Base-by-base conservation (phyloP, 306 rosid genomes). In the Pterocarpus santalinus region DNA sequence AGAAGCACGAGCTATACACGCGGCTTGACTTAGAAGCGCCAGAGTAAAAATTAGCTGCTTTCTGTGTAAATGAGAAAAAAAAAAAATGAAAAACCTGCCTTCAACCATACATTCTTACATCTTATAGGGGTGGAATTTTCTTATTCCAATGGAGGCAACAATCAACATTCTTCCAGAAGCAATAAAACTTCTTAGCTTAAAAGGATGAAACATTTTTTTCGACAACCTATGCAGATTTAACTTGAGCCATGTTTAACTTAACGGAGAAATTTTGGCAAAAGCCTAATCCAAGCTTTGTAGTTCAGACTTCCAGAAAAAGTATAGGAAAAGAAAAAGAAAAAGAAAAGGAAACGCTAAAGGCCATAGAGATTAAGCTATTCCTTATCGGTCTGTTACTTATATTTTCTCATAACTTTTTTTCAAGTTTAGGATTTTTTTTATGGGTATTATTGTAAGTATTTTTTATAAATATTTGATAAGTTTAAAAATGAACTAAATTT, bases 1-100 rank as follows among this genome's bases (percentile, higher is more conserved):
- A 70, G 7, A 69, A 28, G n/a, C 58, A 5, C 51, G 3, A 30
- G 14, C 10, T 2, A 32, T 5, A 62, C 80, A 62, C 80, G 80
- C 15, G 80, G 60, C 38, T 30, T 14, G 14, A 13, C 22, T 15
- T n/a, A 7, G 70, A 32, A 64, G 33, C 6, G 69, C 28, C 14
- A 2, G 69, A 35, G 55, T 41, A 8, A 17, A 39, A 66, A n/a
- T 9, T 30, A 41, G 4, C 34, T 39, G n/a, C 33, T 15, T 39
- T 16, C 7, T 2, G 2, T 30, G 7, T 39, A 4, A 39, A 7
- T 5, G 4, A 39, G 1, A 39, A 39, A 39, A 4, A 39, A 39
- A 39, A 22, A 22, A 22, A 22, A 22, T 22, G 28, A 22, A 22
- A 22, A 22, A 39, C 4, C 7, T 39, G 44, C 33, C 52, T 66